A percentile compares a stretch with the other conserved stretches of the same genome.
Evolutionary conservation across 2,329 filamentous ascomycete species (phyloP).

Genomic region (Trematosphaeria pertusa): DNA sequence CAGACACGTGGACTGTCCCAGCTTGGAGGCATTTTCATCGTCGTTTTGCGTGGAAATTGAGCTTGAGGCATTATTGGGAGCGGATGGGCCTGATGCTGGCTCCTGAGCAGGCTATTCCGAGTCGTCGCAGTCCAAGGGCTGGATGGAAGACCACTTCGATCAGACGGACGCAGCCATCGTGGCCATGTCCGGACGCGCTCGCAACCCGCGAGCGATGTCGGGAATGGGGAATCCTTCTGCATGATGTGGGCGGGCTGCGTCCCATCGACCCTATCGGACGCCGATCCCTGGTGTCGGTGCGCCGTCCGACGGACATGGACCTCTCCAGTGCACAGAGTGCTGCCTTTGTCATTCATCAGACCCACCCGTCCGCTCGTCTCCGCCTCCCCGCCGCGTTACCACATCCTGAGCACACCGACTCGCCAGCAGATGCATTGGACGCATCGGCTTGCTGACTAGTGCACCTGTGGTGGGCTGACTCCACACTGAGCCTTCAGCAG

Average conservation of each 20-base stretch:
- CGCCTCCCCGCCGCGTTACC: slow-evolving; percentile 13
- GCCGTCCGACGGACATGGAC: not conserved
- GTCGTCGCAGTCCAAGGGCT: too few species aligned
- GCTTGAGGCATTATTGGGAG: slow-evolving; percentile 19
- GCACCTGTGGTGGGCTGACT: slow-evolving; percentile 11
- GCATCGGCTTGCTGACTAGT: slow-evolving; percentile 16
- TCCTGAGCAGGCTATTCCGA: slow-evolving; percentile 3
- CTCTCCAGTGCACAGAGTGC: too few species aligned
- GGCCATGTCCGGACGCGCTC: too few species aligned
- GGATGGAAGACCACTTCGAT: too few species aligned
- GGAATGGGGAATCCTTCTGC: too few species aligned
- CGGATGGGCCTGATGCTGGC: slow-evolving; percentile 13
- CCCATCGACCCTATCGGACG: not conserved
- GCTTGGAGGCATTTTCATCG: slow-evolving; percentile 17
- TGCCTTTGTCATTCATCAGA: too few species aligned
- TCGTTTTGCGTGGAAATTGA: slow-evolving; percentile 13
- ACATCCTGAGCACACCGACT: not conserved
- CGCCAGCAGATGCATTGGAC: slow-evolving; percentile 2
- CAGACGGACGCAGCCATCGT: too few species aligned
- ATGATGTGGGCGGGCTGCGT: too few species aligned
- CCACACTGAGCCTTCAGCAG: not conserved
- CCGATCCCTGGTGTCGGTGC: not conserved
- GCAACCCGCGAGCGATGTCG: too few species aligned
- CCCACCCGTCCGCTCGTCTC: slow-evolving; percentile 1
- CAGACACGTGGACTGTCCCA: too few species aligned